Base-by-base conservation (phyloP, 2,329 filamentous ascomycete genomes). In the Pseudogymnoascus sp. region DNA sequence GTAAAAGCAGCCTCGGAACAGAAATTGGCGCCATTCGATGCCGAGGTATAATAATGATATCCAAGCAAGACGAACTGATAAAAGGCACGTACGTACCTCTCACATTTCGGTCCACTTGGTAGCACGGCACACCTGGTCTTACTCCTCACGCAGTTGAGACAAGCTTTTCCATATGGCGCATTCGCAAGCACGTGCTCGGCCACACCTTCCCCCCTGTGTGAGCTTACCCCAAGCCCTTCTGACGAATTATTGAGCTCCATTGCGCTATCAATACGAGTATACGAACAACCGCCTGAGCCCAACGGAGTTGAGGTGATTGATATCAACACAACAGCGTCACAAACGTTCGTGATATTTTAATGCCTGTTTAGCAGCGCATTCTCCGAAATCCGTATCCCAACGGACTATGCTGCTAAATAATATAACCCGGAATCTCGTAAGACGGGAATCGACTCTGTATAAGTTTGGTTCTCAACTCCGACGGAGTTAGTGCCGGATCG, bases 121-220 rank as follows among this genome's bases (percentile, higher is more conserved):
- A 39, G 29, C 35, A 35, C 43, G 6, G 45, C 63, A 41, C 63
- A 64, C 58, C 63, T 58, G 7, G 63, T 64, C 35, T 64, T 64
- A 29, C 63, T 64, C 35, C 41, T 64, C 60, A 49, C 43, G 59
- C 63, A 64, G 49, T 59, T 64, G 14, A 64, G 33, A 58, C 63
- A 64, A 23, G 63, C 63, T 62, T 64, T 64, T n/a, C 63, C 63
- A 62, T 64, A 64, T n/a, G 60, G 45, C 11, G 60, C 60, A 43
- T 62, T 62, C 45, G 49, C 35, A 37, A 62, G 63, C 60, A 49
- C 37, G 23, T 41, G 58, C 23, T 67, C 60, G 12, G 21, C 26
- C n/a, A 65, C 68, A 61, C 68, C 69, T 60, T 70, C 45, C n/a
- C 45, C 26, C 45, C 45, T 55, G 45, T 33, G 29, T 7, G 45